A percentile compares a stretch with the other conserved stretches of the same genome.
These are phyloP conservation scores for Fusarium sp. DNA, from an alignment of 2,329 filamentous ascomycete species.

Conservation along the genomic window DNA sequence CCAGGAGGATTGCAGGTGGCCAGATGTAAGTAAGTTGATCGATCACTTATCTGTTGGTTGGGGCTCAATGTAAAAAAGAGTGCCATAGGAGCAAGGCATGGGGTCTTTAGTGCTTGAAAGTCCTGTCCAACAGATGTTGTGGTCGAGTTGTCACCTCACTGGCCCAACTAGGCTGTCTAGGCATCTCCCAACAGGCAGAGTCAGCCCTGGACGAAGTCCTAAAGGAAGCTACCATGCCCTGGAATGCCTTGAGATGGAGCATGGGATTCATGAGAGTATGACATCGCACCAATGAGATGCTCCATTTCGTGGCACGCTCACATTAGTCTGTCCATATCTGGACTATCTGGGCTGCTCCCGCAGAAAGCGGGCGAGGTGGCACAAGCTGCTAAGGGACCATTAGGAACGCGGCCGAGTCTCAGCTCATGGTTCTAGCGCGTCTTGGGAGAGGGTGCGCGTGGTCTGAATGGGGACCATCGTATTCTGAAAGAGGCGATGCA, in stretches of 20 bases:
- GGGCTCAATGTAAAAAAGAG: conserved; percentile 7
- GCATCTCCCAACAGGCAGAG: conserved; percentile 21
- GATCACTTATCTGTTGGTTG: conserved; percentile 2
- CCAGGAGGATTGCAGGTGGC: not conserved
- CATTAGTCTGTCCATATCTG: conserved; percentile 37
- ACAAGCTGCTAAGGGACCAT: conserved; percentile 22
- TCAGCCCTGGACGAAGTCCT: conserved; percentile 35
- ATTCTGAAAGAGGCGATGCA: conserved; percentile 11
- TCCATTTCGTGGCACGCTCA: conserved; percentile 40
- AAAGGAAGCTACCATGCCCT: conserved; percentile 18
- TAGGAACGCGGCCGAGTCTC: conserved; percentile 31
- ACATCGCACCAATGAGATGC: conserved; percentile 34
- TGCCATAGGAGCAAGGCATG: not conserved
- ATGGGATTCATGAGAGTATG: conserved; percentile 15
- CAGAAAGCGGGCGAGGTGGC: conserved; percentile 38
- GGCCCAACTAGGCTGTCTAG: conserved; percentile 10
- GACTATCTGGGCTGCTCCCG: conserved; percentile 14
- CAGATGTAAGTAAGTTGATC: conserved; percentile 6
- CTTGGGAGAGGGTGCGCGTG: conserved; percentile 16
- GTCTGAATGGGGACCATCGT: conserved; percentile 14
- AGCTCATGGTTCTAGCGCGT: conserved; percentile 36
- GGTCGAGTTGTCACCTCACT: not conserved
- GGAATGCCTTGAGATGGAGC: conserved; percentile 40
- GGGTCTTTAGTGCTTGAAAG: not conserved
- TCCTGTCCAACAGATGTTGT: conserved; percentile 4